phyloP scores from a whole-genome alignment of 805 yeast species.

The Candida maris region DNA sequence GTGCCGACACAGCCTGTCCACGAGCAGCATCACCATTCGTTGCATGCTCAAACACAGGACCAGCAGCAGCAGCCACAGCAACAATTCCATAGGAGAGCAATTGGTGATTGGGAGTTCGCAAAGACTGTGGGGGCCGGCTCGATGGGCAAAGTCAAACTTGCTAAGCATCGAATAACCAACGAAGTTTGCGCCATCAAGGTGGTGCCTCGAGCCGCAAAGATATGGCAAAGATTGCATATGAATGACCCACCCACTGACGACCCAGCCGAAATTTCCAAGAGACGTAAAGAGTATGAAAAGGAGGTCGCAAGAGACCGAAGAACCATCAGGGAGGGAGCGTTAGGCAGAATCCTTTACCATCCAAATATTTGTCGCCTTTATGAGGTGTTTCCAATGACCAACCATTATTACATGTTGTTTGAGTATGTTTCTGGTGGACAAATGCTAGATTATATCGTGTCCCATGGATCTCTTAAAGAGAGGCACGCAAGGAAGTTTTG shows the following conservation, averaged over 20 bases:
- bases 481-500: slow-evolving; percentile 93
- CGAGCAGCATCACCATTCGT: slow-evolving; percentile 7
- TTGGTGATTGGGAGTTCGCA: slow-evolving; percentile 95
- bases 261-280: slow-evolving; percentile 52
- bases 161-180: slow-evolving; percentile 75
- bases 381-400: slow-evolving; percentile 95
- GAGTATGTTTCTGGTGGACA: slow-evolving; percentile 98
- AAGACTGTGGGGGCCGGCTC: slow-evolving; percentile 98
- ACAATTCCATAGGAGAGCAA: slow-evolving; percentile 77
- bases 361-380: slow-evolving; percentile 88
- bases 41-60: slow-evolving; percentile 7
- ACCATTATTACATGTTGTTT: slow-evolving; percentile 93
- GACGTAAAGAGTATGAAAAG: slow-evolving; percentile 69
- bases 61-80: slow-evolving; percentile 24
- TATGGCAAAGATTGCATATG: slow-evolving; percentile 68
- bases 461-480: slow-evolving; percentile 93
- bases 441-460: slow-evolving; percentile 92
- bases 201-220: slow-evolving; percentile 82
- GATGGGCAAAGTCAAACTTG: slow-evolving; percentile 97
- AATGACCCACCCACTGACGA: slow-evolving; percentile 64
- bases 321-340: slow-evolving; percentile 91
- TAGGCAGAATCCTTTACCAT: slow-evolving; percentile 85
- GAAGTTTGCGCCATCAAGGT: slow-evolving; percentile 91
- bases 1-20: slow-evolving; percentile 8
- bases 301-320: slow-evolving; percentile 89